Conservation (phyloP, 2,329 filamentous ascomycete genomes). For the Colletotrichum australisinense region DNA sequence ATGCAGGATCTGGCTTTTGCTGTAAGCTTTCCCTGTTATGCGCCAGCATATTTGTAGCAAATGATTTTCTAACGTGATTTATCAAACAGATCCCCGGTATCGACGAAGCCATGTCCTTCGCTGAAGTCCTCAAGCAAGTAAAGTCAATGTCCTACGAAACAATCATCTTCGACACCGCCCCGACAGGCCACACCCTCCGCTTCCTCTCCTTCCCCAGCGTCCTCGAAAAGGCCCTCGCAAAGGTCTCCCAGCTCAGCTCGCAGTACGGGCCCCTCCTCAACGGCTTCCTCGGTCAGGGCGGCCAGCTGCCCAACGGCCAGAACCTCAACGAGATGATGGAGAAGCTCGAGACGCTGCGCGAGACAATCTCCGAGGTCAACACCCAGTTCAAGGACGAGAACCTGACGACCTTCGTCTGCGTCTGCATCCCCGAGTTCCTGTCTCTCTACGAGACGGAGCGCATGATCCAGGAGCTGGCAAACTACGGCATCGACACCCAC, state of each 20-base stretch:
- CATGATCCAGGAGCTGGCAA: constrained; percentile 98
- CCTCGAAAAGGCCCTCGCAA: constrained; percentile 97
- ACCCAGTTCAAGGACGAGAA: constrained; percentile 97
- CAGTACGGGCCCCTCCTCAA: constrained; percentile 98
- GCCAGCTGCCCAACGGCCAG: constrained; percentile 86
- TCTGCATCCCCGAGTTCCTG: constrained; percentile 97
- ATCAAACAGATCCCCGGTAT: constrained; percentile 89
- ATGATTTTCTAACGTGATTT: background rate
- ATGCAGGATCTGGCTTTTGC: constrained; percentile 99
- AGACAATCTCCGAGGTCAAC: constrained; percentile 96
- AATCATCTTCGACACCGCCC: constrained; percentile 98
- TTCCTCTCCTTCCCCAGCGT: constrained; percentile 99
- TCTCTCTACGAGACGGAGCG: constrained; percentile 98
- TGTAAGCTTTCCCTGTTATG: constrained; percentile 61
- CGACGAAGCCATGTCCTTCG: constrained; percentile 99
- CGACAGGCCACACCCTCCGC: constrained; percentile 96
- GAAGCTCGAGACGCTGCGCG: constrained; percentile 93
- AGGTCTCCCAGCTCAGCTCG: constrained; percentile 90
- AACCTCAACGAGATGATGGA: constrained; percentile 91
- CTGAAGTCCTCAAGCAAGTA: constrained; percentile 98
- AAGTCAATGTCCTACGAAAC: constrained; percentile 99
- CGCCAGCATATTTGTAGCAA: background rate
- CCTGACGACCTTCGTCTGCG: constrained; percentile 96
- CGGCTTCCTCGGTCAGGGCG: constrained; percentile 85
- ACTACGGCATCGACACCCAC: constrained; percentile 95